Percentiles rank a stretch among this genome's conserved stretches.
phyloP scores from a whole-genome alignment of 2,329 filamentous ascomycete genomes.

The Xylariales sp. region DNA sequence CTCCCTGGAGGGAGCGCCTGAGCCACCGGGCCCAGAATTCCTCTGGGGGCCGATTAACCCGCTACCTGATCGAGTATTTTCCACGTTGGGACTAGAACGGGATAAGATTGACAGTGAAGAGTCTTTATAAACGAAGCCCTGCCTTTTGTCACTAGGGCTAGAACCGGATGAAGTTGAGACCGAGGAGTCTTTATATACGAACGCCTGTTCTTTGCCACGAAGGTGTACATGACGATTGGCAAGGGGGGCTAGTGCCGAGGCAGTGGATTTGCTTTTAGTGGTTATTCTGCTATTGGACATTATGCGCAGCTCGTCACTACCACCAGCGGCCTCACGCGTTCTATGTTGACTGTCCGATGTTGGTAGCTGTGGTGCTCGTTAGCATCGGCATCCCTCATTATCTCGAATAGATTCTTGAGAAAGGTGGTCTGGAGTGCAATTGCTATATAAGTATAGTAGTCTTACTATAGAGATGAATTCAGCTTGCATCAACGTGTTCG shows the following conservation, averaged over 20 bases:
- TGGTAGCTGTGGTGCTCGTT: conserved; percentile 3
- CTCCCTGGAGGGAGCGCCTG: neutral
- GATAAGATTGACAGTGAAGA: conserved; percentile 4
- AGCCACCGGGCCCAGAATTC: neutral
- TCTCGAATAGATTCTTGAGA: neutral
- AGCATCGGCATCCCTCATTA: conserved; percentile 13
- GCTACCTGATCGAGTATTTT: conserved; percentile 4
- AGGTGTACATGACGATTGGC: no score
- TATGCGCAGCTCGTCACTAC: neutral
- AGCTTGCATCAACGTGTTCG: neutral
- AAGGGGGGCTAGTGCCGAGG: neutral
- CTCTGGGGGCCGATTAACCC: neutral
- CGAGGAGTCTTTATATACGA: no score
- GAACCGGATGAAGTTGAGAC: no score
- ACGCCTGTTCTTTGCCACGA: no score
- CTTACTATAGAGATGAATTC: conserved; percentile 19
- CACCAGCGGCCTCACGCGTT: neutral
- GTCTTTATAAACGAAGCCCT: conserved; percentile 2
- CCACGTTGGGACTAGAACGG: neutral
- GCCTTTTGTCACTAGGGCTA: no score
- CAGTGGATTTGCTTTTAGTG: neutral
- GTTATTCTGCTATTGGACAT: neutral
- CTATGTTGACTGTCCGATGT: neutral
- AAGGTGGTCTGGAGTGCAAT: neutral
- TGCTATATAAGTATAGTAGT: neutral